A percentile compares a stretch with the other conserved stretches of the same genome.
Conservation (phyloP, 2,329 filamentous ascomycete species). For the Hymenoscyphus fraxineus region DNA sequence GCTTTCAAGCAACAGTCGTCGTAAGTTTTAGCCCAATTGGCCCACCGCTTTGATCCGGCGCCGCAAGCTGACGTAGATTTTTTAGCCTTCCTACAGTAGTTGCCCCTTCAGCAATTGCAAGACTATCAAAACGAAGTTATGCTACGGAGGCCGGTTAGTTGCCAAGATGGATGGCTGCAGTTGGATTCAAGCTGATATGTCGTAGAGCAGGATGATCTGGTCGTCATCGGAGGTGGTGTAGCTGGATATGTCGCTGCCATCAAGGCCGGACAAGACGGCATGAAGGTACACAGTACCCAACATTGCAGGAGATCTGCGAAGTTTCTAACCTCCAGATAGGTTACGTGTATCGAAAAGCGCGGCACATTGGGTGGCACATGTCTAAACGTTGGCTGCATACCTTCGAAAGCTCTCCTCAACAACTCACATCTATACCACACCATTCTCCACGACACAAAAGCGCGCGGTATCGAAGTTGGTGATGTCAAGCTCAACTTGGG, state of each 20-base stretch:
- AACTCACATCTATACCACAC: slow-evolving; percentile 98
- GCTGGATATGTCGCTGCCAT: slow-evolving; percentile 98
- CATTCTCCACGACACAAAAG: slow-evolving; percentile 94
- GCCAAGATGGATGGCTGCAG: slow-evolving; percentile 40
- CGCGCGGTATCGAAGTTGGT: slow-evolving; percentile 93
- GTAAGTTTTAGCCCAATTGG: slow-evolving; percentile 40
- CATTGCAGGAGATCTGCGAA: not conserved
- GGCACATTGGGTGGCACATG: slow-evolving; percentile 93
- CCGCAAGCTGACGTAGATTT: slow-evolving; percentile 25
- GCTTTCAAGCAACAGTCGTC: slow-evolving; percentile 50
- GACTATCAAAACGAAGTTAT: slow-evolving; percentile 58
- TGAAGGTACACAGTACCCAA: slow-evolving; percentile 66
- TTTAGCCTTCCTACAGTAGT: slow-evolving; percentile 48
- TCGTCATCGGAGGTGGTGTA: slow-evolving; percentile 97
- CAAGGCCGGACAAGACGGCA: slow-evolving; percentile 94
- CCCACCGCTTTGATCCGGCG: slow-evolving; percentile 1
- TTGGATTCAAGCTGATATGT: slow-evolving; percentile 47
- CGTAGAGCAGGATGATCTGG: slow-evolving; percentile 90
- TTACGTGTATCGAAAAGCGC: slow-evolving; percentile 97
- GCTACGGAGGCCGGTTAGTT: slow-evolving; percentile 44
- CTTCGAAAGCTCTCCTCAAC: slow-evolving; percentile 98
- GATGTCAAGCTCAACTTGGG: slow-evolving; percentile 94
- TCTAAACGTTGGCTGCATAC: slow-evolving; percentile 98
- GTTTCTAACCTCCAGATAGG: slow-evolving; percentile 48
- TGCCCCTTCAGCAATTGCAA: slow-evolving; percentile 43